Evolutionary conservation across 2,329 filamentous ascomycete species (phyloP).

Genomic region (Mariannaea elegans): DNA sequence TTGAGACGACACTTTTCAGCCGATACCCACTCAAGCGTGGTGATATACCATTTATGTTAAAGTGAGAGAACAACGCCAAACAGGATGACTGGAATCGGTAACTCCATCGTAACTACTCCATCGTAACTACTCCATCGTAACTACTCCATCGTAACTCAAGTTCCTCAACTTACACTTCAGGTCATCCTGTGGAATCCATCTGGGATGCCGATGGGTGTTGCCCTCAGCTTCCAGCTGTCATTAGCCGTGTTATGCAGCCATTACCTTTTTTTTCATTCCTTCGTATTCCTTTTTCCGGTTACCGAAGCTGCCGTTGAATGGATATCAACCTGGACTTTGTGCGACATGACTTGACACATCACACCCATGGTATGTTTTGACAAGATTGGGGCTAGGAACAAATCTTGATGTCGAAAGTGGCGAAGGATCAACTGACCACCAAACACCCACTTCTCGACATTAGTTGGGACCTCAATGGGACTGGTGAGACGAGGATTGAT

Average conservation of each 20-base stretch:
- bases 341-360: conserved; percentile 20
- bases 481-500: neutral
- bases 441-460: conserved; percentile 19
- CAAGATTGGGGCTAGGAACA: neutral
- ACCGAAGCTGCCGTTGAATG: conserved; percentile 8
- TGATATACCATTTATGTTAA: neutral
- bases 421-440: conserved; percentile 23
- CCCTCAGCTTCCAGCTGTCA: no score
- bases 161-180: no score
- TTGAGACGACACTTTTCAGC: neutral
- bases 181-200: no score
- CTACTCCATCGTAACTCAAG: no score
- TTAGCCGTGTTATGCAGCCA: neutral
- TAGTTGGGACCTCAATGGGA: conserved; percentile 10
- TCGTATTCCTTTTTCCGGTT: conserved; percentile 7
- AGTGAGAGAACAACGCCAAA: neutral
- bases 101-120: no score
- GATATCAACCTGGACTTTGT: conserved; percentile 1
- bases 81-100: neutral
- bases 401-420: conserved; percentile 18
- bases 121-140: no score
- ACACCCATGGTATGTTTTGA: conserved; percentile 21
- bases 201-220: no score
- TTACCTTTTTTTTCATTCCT: conserved; percentile 9
- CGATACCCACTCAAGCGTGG: neutral